Base-by-base conservation (phyloP, 2,329 filamentous ascomycete species). In the Aspergillus tamarii region DNA sequence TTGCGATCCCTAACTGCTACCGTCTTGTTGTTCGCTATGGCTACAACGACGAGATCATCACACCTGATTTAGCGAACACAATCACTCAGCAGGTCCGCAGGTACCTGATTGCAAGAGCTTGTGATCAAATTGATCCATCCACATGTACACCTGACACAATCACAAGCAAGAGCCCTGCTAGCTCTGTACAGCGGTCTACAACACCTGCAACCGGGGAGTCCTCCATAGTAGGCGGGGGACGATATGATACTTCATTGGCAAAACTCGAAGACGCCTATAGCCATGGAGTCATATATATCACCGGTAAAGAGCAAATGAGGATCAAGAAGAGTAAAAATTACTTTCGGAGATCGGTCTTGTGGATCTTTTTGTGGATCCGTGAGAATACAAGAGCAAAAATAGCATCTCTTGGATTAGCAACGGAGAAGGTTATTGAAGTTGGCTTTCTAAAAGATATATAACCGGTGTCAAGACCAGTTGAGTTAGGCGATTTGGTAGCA, bases 21-120 rank as follows among this genome's bases (percentile, higher is more conserved):
- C 85, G 89, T 4, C 81, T 93, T 10, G 86, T 90, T 2, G 82
- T 91, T 2, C 86, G 90, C 14, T 88, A 92, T 70, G 91, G 91
- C 1, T 93, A 90, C 74, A 90, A 86, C 76, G 91, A 93, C 69
- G 85, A 90, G 65, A 84, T 92, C 32, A 83, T 93, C 53, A 89
- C 85, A 0, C 86, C 85, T 0, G 85, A 91, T 62, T 81, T 93
- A 8, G 88, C 83, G 0, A 78, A 81, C 1, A 73, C 89, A 1
- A 83, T 92, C 34, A 84, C 85, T 59, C 83, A 89, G 60, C 84
- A 91, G 63, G 79, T 91, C 26, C 81, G 83, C 36, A 72, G 79
- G 9, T 85, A 82, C 62, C 76, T 89, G 34, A 77, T 82, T 0
- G 74, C 78, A 12, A 32, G 41, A 8, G 8, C 34, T 4, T 23